phyloP scores from a whole-genome alignment of 78 protist species.

The Trichosphaerium sp. region DNA sequence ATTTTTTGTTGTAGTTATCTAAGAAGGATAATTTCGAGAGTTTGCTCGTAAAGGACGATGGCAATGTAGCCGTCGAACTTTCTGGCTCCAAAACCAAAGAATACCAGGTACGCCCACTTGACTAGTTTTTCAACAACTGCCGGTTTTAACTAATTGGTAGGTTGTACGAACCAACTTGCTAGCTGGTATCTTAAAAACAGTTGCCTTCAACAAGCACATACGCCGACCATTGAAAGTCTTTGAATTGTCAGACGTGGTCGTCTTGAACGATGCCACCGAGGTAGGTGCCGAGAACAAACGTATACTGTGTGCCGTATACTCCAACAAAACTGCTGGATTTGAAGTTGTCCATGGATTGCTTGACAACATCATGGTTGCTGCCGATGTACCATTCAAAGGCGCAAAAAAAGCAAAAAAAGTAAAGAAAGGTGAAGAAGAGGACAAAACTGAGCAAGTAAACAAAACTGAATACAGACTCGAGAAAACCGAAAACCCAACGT shows the following conservation, averaged over 20 bases:
- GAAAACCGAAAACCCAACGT: constrained; percentile 41
- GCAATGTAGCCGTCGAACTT: constrained; percentile 32
- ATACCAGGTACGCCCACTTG: constrained; percentile 45
- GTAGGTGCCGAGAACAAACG: constrained; percentile 76
- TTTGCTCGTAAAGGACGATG: constrained; percentile 32
- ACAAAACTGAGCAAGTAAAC: not conserved
- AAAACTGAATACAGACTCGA: not conserved
- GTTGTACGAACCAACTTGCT: constrained; percentile 63
- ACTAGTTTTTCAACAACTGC: not conserved
- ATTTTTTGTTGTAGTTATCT: constrained; percentile 56
- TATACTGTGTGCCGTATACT: constrained; percentile 47
- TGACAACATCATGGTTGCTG: constrained; percentile 46
- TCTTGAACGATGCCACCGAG: constrained; percentile 19
- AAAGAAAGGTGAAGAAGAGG: not conserved
- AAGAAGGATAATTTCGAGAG: constrained; percentile 51
- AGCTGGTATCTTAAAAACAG: constrained; percentile 81
- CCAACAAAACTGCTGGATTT: constrained; percentile 22
- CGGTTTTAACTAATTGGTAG: not conserved
- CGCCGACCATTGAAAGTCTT: constrained; percentile 79
- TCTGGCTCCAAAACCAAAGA: constrained; percentile 69
- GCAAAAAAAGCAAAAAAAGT: not conserved
- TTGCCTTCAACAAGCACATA: constrained; percentile 33
- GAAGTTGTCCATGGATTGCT: constrained; percentile 77
- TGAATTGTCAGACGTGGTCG: constrained; percentile 82
- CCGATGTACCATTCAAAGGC: not conserved